Conservation (phyloP, 148 eudicot species). For the Polygonum aviculare region DNA sequence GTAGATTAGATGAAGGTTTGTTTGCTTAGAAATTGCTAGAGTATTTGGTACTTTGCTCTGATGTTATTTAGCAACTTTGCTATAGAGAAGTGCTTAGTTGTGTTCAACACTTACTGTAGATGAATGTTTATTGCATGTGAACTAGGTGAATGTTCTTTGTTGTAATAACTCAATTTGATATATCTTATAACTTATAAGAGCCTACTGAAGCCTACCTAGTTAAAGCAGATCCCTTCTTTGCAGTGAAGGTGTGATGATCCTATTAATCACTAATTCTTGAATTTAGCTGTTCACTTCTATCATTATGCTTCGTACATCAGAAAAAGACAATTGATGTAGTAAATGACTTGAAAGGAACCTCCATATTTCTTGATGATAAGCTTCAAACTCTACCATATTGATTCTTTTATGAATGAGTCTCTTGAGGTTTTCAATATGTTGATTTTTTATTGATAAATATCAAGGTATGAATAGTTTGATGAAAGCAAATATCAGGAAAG, state of each 20-base stretch:
- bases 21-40: too few relatives aligned
- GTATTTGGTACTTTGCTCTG: neutral
- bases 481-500: conserved; percentile 52
- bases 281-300: conserved; percentile 18
- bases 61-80: too few relatives aligned
- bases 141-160: neutral
- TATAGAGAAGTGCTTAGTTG: neutral
- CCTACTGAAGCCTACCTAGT: conserved; percentile 8
- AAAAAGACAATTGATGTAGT: conserved; percentile 58
- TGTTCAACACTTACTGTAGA: neutral
- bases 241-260: conserved; percentile 28
- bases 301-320: conserved; percentile 53
- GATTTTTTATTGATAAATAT: conserved; percentile 8
- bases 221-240: conserved; percentile 12
- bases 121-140: neutral
- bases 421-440: conserved; percentile 6
- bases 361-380: conserved; percentile 81
- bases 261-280: neutral
- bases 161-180: neutral
- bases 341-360: conserved; percentile 70
- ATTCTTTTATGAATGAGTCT: neutral
- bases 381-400: conserved; percentile 8
- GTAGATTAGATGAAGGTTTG: neutral
- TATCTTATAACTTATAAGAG: neutral
- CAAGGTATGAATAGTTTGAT: conserved; percentile 57